Conservation (phyloP, 192 early-diverging fungal genomes). For the Coemansia sp. region DNA sequence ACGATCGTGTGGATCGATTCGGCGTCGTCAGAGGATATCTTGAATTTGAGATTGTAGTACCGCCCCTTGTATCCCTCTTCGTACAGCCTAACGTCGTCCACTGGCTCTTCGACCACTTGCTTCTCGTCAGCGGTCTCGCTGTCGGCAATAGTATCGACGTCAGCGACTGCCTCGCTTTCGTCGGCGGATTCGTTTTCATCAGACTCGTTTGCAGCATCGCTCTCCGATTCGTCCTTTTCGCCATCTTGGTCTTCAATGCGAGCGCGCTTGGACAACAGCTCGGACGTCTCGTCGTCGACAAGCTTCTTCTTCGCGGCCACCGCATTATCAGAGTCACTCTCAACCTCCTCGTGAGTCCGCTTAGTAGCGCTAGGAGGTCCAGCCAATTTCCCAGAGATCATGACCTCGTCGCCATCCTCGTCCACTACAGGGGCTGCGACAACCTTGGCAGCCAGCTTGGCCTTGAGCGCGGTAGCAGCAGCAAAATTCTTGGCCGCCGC, state of each 20-base stretch:
- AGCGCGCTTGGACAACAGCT: constrained; percentile 19
- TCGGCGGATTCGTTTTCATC: constrained; percentile 43
- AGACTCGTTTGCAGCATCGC: constrained; percentile 39
- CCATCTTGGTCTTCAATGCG: constrained; percentile 12
- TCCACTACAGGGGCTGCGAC: neutral
- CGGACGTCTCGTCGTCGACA: constrained; percentile 18
- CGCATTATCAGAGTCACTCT: constrained; percentile 20
- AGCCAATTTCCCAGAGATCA: constrained; percentile 19
- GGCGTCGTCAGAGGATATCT: constrained; percentile 60
- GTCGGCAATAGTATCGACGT: constrained; percentile 36
- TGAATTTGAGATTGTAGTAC: constrained; percentile 72
- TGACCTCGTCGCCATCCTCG: constrained; percentile 27
- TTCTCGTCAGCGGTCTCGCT: constrained; percentile 15
- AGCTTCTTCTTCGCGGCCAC: neutral
- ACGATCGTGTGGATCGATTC: constrained; percentile 60
- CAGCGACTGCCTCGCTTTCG: constrained; percentile 62
- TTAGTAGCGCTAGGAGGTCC: constrained; percentile 36
- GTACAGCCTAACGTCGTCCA: constrained; percentile 67
- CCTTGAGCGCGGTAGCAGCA: constrained; percentile 66
- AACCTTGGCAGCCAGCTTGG: constrained; percentile 44
- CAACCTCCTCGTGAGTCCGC: constrained; percentile 55
- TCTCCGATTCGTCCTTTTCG: constrained; percentile 32
- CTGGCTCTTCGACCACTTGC: constrained; percentile 6
- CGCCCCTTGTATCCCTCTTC: constrained; percentile 75
- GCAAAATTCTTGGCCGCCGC: constrained; percentile 55